Base-by-base conservation (phyloP, 2,329 filamentous ascomycete genomes). In the Stagonosporopsis chrysanthemi region DNA sequence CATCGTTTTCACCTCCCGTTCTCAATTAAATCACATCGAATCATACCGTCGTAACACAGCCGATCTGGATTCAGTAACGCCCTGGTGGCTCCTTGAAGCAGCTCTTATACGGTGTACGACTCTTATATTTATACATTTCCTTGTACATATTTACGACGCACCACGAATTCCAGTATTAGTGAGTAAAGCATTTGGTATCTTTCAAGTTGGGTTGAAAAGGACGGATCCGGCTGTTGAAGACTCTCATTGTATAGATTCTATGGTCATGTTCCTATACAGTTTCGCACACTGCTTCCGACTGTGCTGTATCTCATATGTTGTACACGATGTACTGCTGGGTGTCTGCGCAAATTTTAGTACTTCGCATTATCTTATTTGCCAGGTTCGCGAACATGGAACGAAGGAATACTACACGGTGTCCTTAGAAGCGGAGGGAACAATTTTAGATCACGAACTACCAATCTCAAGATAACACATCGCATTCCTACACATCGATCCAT, bases 1-100 rank as follows among this genome's bases (percentile, higher is more conserved):
- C 62, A 40, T 66, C 60, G 17, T 55, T 52, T 22, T 49, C 52
- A 7, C 62, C 47, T 47, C 54, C 42, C 26, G 63, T 62, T 31
- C 43, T 36, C 38, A 51, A 57, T 5, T 63, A 44, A 47, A 24
- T 15, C 24, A 26, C 28, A 9, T 28, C 26, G 12, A 24, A 15
- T 14, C 41, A 5, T n/a, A n/a, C 29, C 9, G 19, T 24, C 39
- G 17, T 19, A 38, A 7, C 24, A 33, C 24, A 26, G 23, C 29
- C 19, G 15, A 11, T 33, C 12, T 26, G 17, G 17, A 50, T 15
- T 14, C 4, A 14, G 23, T 4, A 39, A 14, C 12, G 24, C 38
- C 48, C 31, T 31, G 22, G 38, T 35, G 39, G 31, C 26, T 28
- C 15, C 28, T 29, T 28, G 28, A 15, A 33, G 23, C 46, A 42